Evolutionary conservation across 306 rosid genomes (phyloP), one percentile per base, ranked within the genome.

Genomic region (Begonia peltatifolia): DNA sequence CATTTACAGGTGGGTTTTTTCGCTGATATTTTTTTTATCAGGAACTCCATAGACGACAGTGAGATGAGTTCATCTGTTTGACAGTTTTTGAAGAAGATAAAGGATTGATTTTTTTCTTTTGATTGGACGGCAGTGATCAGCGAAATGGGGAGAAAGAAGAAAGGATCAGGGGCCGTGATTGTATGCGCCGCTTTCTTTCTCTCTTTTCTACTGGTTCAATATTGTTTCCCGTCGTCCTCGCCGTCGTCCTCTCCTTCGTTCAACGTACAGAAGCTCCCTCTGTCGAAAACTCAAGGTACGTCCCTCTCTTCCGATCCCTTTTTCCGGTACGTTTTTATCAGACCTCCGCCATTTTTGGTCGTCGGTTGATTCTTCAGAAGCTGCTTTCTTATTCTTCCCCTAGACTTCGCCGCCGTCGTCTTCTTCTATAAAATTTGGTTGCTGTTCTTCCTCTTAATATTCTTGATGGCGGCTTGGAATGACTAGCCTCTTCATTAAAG

Each of bases 91-190:
- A 30, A 5, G 38, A 30, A 30, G 38, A 30, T 25, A 25, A 6
- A 25, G 6, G 9, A 30, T 30, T 30, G 7, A 4, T 2, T 6
- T 30, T 30, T 30, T 30, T 30, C 9, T 30, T 30, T 5, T 30
- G 6, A 30, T 30, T 30, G 38, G 38, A 30, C 38, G 38, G 38
- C 38, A 3, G 38, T 30, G 38, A 30, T 30, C 38, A 44, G 1
- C n/a, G 48, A 22, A 43, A 43, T 41, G 11, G 11, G 50, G 48
- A 57, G 43, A 56, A 64, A 6, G 61, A 67, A 38, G 58, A 52
- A 35, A 68, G 18, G 60, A 16, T 64, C 60, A 9, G 50, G 17
- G 42, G 30, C 30, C 23, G 17, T 41, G 25, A 52, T 65, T 4
- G 2, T 54, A 9, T 20, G 56, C 47, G 2, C 58, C 20, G 50